Evolutionary conservation across 768 basidiomycete species (phyloP).

Genomic region (Pleurotus tuoliensis): DNA sequence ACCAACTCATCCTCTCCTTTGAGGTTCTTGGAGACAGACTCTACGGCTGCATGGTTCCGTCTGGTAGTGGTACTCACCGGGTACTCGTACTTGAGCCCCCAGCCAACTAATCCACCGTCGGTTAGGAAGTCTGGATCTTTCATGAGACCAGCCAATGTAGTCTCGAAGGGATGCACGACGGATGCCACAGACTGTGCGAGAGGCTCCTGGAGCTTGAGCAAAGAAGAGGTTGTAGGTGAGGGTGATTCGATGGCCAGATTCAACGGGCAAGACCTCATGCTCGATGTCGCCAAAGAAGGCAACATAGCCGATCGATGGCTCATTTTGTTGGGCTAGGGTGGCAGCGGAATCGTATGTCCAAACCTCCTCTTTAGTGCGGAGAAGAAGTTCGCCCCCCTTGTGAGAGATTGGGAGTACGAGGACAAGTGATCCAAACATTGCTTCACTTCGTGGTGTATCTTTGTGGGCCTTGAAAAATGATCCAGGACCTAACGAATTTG

Average conservation of each 20-base stretch:
- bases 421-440: constrained; percentile 47
- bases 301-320: constrained; percentile 21
- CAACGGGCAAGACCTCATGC: constrained; percentile 41
- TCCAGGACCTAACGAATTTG: constrained; percentile 20
- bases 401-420: constrained; percentile 37
- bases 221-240: constrained; percentile 41
- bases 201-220: too few relatives aligned
- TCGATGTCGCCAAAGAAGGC: constrained; percentile 43
- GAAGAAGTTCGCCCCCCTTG: constrained; percentile 31
- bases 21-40: constrained; percentile 15
- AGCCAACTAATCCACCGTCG: constrained; percentile 27
- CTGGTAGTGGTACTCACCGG: constrained; percentile 16
- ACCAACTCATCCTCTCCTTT: constrained; percentile 28
- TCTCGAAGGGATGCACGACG: constrained; percentile 12
- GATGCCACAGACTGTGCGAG: neutral
- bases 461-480: constrained; percentile 44
- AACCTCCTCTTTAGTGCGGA: constrained; percentile 22
- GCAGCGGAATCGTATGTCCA: constrained; percentile 31
- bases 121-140: constrained; percentile 23
- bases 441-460: constrained; percentile 37
- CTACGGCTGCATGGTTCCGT: constrained; percentile 5
- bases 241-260: constrained; percentile 28
- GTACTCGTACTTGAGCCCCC: constrained; percentile 31
- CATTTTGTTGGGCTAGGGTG: neutral
- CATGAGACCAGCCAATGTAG: constrained; percentile 21